phyloP scores from a whole-genome alignment of 129 eudicot genomes.

The Helianthus tuberosus region DNA sequence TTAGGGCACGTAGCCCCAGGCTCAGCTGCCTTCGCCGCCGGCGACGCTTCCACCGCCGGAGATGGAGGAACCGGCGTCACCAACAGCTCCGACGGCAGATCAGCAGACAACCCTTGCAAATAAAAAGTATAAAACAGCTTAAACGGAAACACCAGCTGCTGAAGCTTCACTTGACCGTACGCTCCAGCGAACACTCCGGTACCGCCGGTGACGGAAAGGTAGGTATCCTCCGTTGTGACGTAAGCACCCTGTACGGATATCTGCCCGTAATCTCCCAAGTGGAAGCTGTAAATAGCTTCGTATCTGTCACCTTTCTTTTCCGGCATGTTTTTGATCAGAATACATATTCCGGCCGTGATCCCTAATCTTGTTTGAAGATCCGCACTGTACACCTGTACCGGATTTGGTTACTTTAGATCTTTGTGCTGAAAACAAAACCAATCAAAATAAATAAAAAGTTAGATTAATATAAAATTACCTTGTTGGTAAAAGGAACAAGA shows the following conservation, averaged over 20 bases:
- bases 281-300: slow-evolving; percentile 83
- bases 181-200: slow-evolving; percentile 89
- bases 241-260: slow-evolving; percentile 84
- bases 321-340: slow-evolving; percentile 69
- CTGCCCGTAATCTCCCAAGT: slow-evolving; percentile 91
- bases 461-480: slow-evolving; percentile 38
- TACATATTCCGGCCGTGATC: slow-evolving; percentile 87
- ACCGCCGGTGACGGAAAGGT: slow-evolving; percentile 84
- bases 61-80: slow-evolving; percentile 74
- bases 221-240: slow-evolving; percentile 76
- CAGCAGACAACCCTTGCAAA: slow-evolving; percentile 79
- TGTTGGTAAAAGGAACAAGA: slow-evolving; percentile 86
- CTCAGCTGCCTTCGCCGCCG: slow-evolving; percentile 77
- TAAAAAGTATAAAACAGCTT: slow-evolving; percentile 91
- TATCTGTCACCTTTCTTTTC: slow-evolving; percentile 80
- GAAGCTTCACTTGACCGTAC: slow-evolving; percentile 84
- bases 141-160: slow-evolving; percentile 80
- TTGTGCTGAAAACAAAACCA: too few species aligned
- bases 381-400: slow-evolving; percentile 64
- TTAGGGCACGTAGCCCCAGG: slow-evolving; percentile 61
- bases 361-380: slow-evolving; percentile 76
- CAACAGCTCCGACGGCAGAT: slow-evolving; percentile 70
- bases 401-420: not conserved
- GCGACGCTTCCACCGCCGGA: slow-evolving; percentile 81
- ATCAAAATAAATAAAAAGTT: too few species aligned